phyloP scores from a whole-genome alignment of 1,284 basidiomycete species.

The Coniophora puteana region DNA sequence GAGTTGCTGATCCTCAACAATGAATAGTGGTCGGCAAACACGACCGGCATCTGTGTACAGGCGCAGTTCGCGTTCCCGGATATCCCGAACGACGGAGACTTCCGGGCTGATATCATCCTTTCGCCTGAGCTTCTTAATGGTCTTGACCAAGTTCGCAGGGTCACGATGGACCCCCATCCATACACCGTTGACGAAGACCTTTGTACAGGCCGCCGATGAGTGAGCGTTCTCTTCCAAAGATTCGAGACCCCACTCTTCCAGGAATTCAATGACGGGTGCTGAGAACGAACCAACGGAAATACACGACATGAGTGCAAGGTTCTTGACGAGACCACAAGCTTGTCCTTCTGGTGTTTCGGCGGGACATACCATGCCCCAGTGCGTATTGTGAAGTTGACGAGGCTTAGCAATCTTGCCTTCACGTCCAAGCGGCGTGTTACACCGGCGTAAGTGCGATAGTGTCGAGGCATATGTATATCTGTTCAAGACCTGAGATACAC shows the following conservation, averaged over 20 bases:
- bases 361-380: slow-evolving; percentile 99
- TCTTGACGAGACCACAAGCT: slow-evolving; percentile 98
- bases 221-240: slow-evolving; percentile 88
- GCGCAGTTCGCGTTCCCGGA: slow-evolving; percentile 91
- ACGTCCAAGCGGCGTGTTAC: slow-evolving; percentile 96
- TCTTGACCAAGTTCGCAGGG: slow-evolving; percentile 88
- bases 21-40: slow-evolving; percentile 94
- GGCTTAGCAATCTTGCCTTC: slow-evolving; percentile 99
- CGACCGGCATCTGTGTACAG: slow-evolving; percentile 97
- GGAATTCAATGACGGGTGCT: slow-evolving; percentile 95
- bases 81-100: slow-evolving; percentile 96
- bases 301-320: slow-evolving; percentile 95
- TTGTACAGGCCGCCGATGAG: slow-evolving; percentile 82
- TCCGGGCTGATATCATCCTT: slow-evolving; percentile 96
- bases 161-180: slow-evolving; percentile 99
- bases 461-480: slow-evolving; percentile 99
- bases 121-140: slow-evolving; percentile 88
- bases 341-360: slow-evolving; percentile 99
- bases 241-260: slow-evolving; percentile 98
- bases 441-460: slow-evolving; percentile 94
- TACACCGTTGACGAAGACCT: slow-evolving; percentile 99
- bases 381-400: slow-evolving; percentile 98
- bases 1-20: slow-evolving; percentile 91
- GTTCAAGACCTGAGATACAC: slow-evolving; percentile 98
- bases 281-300: slow-evolving; percentile 97